Evolutionary conservation across 352 stramenopile species (phyloP).

Genomic region (Pythium brachiatum): DNA sequence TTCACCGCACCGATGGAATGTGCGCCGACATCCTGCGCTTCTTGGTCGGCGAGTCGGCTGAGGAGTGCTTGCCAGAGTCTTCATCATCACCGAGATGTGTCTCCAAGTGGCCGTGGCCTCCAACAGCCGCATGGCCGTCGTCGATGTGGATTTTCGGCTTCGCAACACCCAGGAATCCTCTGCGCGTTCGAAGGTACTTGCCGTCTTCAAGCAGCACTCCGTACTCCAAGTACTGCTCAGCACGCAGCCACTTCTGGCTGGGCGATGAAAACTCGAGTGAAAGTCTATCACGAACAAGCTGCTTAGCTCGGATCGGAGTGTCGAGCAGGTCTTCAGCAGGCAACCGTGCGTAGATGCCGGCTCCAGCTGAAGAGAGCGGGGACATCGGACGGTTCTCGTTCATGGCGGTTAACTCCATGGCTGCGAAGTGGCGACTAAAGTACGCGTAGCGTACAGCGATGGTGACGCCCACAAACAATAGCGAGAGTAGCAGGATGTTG

Average conservation of each 20-base stretch:
- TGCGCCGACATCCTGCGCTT: constrained; percentile 27
- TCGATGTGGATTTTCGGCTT: constrained; percentile 34
- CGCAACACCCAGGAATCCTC: constrained; percentile 46
- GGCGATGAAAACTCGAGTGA: constrained; percentile 22
- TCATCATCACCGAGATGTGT: not conserved
- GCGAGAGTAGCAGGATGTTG: constrained; percentile 11
- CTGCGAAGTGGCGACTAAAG: constrained; percentile 1
- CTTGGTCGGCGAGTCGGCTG: constrained; percentile 24
- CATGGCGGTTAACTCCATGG: not conserved
- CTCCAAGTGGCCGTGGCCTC: constrained; percentile 13
- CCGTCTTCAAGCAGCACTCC: constrained; percentile 25
- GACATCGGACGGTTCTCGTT: constrained; percentile 6
- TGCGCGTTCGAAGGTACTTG: constrained; percentile 33
- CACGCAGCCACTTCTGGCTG: constrained; percentile 23
- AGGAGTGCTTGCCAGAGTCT: not conserved
- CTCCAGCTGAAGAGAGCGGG: not conserved
- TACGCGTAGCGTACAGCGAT: constrained; percentile 9
- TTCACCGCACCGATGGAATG: constrained; percentile 22
- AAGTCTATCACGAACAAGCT: constrained; percentile 28
- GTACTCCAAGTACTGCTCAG: constrained; percentile 27
- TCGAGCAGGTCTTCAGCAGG: constrained; percentile 29
- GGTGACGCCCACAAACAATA: not conserved
- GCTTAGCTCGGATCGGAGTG: constrained; percentile 29
- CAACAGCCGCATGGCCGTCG: constrained; percentile 24
- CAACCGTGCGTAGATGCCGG: constrained; percentile 12